A percentile compares a stretch with the other conserved stretches of the same genome.
These are phyloP conservation scores for Neopestalotiopsis clavispora DNA, from an alignment of 2,329 filamentous ascomycete genomes.

Conservation along the genomic window DNA sequence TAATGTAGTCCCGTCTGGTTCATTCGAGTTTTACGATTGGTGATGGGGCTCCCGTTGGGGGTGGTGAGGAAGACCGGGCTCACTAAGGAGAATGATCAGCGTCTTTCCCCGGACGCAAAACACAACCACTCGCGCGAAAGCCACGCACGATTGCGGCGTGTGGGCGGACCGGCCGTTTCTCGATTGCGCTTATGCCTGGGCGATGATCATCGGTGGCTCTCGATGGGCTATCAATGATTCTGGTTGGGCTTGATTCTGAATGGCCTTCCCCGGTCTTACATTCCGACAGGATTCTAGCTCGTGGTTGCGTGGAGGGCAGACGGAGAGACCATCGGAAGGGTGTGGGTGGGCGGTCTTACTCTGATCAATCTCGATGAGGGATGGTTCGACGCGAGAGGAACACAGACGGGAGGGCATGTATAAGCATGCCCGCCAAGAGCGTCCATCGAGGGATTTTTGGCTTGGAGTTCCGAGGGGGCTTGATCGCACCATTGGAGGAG, in stretches of 20 bases:
- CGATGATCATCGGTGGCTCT: constrained; percentile 4
- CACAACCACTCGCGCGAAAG: neutral
- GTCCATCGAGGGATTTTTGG: neutral
- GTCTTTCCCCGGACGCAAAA: neutral
- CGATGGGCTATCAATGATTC: neutral
- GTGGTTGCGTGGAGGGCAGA: neutral
- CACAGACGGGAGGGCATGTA: neutral
- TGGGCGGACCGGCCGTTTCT: constrained; percentile 9
- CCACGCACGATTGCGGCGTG: neutral
- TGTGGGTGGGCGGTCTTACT: too few relatives aligned
- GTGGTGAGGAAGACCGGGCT: neutral
- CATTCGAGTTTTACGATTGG: neutral
- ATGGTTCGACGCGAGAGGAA: too few relatives aligned
- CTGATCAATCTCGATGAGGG: too few relatives aligned
- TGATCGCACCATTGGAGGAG: neutral
- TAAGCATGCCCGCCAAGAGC: neutral
- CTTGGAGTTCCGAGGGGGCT: neutral
- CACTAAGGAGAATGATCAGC: neutral
- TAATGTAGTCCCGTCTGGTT: neutral
- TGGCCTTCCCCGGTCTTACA: neutral
- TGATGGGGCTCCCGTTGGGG: neutral
- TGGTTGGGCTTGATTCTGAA: neutral
- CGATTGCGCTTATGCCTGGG: constrained; percentile 6
- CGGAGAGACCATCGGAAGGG: neutral
- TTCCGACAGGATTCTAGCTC: neutral